Evolutionary conservation across 257 asterid species (phyloP), one percentile per base, ranked within the genome.

Genomic region (Cruciata laevipes): DNA sequence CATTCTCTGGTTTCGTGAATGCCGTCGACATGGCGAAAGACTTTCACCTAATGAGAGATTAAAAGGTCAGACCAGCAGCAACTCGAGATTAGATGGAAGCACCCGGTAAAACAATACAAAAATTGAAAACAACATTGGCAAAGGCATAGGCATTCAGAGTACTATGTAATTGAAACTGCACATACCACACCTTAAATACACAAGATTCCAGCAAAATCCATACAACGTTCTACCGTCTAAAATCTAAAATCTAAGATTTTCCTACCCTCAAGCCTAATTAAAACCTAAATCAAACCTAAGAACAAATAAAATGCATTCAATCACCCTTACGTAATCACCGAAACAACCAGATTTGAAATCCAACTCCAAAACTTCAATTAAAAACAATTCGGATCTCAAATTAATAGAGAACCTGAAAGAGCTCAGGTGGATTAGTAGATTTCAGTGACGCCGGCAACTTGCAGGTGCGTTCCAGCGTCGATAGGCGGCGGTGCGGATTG

Each of bases 1-100:
- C 80, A 72, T 73, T 79, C 78, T 75, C 80, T 30, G 78, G 83
- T 66, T 75, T 73, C 18, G 78, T 74, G 59, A 76, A 76, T 32
- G 40, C 65, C 0, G 68, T 71, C 23, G 73, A 65, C 79, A 75
- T 75, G 64, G 12, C 23, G 21, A 63, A 17, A 42, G 55, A 8
- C 25, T 65, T 62, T 10, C 38, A 38, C 59, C 55, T 42, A 23
- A 49, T 52, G 35, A 62, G 64, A 30, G 64, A 16, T 49, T 21
- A 7, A 30, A 52, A 21, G 24, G 23, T 40, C 53, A 61, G 0
- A 31, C 32, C 47, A 61, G 44, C 21, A 44, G 10, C 23, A n/a
- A 70, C 74, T 57, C 33, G 44, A 61, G 65, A 62, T 32, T 0
- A 51, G n/a, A 16, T 8, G 23, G 13, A 64, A 23, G 8, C 30